Evolutionary conservation across 2,329 filamentous ascomycete species (phyloP).

Genomic region (Paracamarosporium sp.): DNA sequence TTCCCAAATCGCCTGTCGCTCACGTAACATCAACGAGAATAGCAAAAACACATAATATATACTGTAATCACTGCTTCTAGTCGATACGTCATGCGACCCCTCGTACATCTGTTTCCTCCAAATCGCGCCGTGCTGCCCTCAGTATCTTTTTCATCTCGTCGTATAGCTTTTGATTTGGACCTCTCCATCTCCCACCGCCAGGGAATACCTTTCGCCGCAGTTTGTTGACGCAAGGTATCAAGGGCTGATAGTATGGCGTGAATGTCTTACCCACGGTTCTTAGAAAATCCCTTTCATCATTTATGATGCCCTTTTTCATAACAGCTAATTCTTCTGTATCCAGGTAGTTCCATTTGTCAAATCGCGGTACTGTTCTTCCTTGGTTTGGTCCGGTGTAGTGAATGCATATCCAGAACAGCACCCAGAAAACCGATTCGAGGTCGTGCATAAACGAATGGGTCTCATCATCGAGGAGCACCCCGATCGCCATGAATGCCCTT

Average conservation of each 20-base stretch:
- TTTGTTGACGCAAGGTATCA: slow-evolving; percentile 48
- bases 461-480: neutral
- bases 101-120: neutral
- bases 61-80: too few relatives aligned
- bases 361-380: neutral
- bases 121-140: slow-evolving; percentile 7
- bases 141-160: slow-evolving; percentile 13
- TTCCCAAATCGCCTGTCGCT: too few relatives aligned
- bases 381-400: neutral
- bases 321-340: neutral
- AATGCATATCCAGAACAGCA: neutral
- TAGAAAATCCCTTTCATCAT: slow-evolving; percentile 21
- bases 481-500: neutral
- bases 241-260: slow-evolving; percentile 47
- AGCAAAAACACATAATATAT: too few relatives aligned
- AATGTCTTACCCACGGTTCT: slow-evolving; percentile 30
- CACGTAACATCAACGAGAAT: too few relatives aligned
- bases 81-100: too few relatives aligned
- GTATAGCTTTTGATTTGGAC: slow-evolving; percentile 8
- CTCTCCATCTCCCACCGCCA: slow-evolving; percentile 20
- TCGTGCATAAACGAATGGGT: neutral
- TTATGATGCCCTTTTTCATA: neutral
- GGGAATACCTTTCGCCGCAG: slow-evolving; percentile 47
- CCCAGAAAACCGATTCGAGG: neutral
- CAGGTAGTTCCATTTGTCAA: neutral